Conservation (phyloP, 2,329 filamentous ascomycete genomes). For the Hypoxylon sp. region DNA sequence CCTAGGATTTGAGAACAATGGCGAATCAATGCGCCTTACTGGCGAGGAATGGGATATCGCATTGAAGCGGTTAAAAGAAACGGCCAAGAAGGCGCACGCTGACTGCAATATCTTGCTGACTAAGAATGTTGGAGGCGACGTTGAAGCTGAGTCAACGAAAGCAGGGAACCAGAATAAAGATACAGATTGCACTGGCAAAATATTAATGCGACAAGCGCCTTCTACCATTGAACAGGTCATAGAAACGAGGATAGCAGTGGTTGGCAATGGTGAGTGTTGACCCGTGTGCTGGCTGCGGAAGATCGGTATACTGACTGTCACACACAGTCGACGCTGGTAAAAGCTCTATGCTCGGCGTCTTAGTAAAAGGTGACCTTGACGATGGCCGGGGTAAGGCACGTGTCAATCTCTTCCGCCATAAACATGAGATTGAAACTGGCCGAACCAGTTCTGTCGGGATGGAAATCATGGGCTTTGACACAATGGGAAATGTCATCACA, state of each 20-base stretch:
- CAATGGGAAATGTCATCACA: conserved; percentile 82
- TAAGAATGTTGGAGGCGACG: conserved; percentile 85
- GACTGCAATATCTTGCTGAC: conserved; percentile 88
- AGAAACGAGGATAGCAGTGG: conserved; percentile 95
- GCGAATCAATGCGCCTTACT: conserved; percentile 83
- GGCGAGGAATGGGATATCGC: conserved; percentile 82
- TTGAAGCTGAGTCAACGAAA: conserved; percentile 74
- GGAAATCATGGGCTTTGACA: conserved; percentile 99
- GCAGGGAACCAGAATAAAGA: conserved; percentile 69
- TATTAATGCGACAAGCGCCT: conserved; percentile 83
- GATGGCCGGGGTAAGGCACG: conserved; percentile 94
- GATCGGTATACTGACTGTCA: conserved; percentile 30
- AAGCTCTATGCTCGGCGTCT: conserved; percentile 92
- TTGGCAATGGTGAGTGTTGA: conserved; percentile 80
- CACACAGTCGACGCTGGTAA: conserved; percentile 90
- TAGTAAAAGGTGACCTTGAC: conserved; percentile 95
- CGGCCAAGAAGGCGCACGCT: conserved; percentile 74
- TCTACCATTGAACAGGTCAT: conserved; percentile 86
- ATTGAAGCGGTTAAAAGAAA: conserved; percentile 73
- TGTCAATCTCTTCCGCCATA: conserved; percentile 96
- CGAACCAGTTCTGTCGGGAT: conserved; percentile 96
- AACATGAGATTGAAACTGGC: conserved; percentile 96
- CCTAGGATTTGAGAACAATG: conserved; percentile 89
- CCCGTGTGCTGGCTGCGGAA: conserved; percentile 30
- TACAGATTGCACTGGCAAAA: conserved; percentile 83